Evolutionary conservation across 768 basidiomycete genomes (phyloP), one percentile per base, ranked within the genome.

Genomic region (Russula lepida): DNA sequence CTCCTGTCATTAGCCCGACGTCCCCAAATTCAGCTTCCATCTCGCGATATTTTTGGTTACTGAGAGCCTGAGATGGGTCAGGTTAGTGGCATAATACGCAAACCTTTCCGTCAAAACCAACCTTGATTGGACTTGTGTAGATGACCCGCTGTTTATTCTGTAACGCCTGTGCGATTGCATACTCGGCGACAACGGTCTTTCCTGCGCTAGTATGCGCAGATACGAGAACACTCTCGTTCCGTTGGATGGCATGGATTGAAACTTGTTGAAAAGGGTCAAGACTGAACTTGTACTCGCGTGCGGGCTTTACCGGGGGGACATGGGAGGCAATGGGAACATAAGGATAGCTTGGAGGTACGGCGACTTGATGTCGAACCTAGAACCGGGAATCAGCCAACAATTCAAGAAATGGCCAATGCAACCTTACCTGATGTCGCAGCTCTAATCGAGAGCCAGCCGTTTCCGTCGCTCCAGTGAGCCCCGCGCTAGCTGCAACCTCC

Each of bases 51-150:
- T 99, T 98, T 73, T 99, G 97, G 72, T 99, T 98, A 70, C 93
- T 95, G 67, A 98, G 77, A 1, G 97, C 97, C 95, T 98, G 74
- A 25, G 55, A 58, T 30, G 25, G 30, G 65, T 65, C 67, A 70
- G 44, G 43, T 30, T 50, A 67, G 52, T 52, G 62, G 65, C 46
- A 33, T 60, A 62, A 35, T 56, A 33, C 33, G 13, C 12, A 28
- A 21, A 35, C 33, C 32, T 39, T 27, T 54, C 15, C 5, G 54
- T 62, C 55, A 41, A 70, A 43, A 79, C 84, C 70, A 74, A 94
- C 95, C 84, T 99, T 99, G 77, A 99, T 99, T 58, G 97, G 97
- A 81, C 91, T 94, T 25, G 97, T 99, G 76, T 99, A 99, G 64
- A 98, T 97, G 68, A 98, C 95, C 73, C 97, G 81, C 75, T 97